These are phyloP conservation scores for Sporodiniella umbellata DNA, from an alignment of 371 early-diverging fungal species.

Conservation along the genomic window DNA sequence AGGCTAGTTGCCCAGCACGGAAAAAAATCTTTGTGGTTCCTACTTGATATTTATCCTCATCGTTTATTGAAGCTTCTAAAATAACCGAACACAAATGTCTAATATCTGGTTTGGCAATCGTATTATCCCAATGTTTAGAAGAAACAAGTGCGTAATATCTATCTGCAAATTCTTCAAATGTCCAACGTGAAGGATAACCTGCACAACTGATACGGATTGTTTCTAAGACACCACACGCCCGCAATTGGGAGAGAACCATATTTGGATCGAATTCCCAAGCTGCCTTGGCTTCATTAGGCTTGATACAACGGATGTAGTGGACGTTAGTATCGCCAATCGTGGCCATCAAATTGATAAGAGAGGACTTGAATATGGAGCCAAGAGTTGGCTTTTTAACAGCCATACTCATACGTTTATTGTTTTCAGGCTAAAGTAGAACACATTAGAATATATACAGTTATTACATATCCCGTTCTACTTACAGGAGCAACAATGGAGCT, in stretches of 20 bases:
- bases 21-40: conserved; percentile 98
- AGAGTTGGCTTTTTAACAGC: conserved; percentile 77
- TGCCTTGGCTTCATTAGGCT: conserved; percentile 91
- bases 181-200: conserved; percentile 96
- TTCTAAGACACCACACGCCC: conserved; percentile 99
- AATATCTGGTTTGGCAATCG: conserved; percentile 33
- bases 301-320: conserved; percentile 97
- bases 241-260: conserved; percentile 93
- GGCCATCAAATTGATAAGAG: conserved; percentile 88
- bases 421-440: too few relatives aligned
- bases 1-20: conserved; percentile 92
- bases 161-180: conserved; percentile 91
- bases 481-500: conserved; percentile 37
- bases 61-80: conserved; percentile 63
- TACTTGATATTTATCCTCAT: conserved; percentile 86
- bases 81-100: conserved; percentile 57
- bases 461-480: too few relatives aligned
- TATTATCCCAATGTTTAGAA: conserved; percentile 65
- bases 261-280: conserved; percentile 91
- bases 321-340: conserved; percentile 91
- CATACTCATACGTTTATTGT: conserved; percentile 60
- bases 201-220: conserved; percentile 98
- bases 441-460: too few relatives aligned
- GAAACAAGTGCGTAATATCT: conserved; percentile 88
- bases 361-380: conserved; percentile 82